A percentile compares a stretch with the other conserved stretches of the same genome.
Conservation (phyloP, 768 basidiomycete genomes). For the Leucogyrophana mollusca region DNA sequence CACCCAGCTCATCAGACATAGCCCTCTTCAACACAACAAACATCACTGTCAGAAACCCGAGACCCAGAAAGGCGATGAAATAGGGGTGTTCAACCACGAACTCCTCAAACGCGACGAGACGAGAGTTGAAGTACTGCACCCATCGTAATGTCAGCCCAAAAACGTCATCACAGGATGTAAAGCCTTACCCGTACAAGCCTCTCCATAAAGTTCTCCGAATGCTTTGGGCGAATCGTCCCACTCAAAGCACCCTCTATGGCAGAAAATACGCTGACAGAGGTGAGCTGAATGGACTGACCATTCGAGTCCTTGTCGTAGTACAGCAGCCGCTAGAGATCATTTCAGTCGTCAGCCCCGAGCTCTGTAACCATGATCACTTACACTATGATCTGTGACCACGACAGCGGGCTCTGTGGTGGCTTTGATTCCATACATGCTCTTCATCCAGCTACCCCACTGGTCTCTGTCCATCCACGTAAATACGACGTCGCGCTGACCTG, state of each 20-base stretch:
- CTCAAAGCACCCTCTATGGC: conserved; percentile 66
- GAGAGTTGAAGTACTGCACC: conserved; percentile 14
- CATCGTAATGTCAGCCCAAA: too few relatives aligned
- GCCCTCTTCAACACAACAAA: conserved; percentile 13
- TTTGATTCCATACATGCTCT: conserved; percentile 82
- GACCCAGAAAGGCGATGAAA: conserved; percentile 6
- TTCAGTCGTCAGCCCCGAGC: conserved; percentile 1
- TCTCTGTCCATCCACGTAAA: conserved; percentile 90
- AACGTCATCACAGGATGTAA: conserved; percentile 26
- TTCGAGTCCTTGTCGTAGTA: conserved; percentile 73
- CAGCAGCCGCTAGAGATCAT: conserved; percentile 50
- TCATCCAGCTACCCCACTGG: conserved; percentile 86
- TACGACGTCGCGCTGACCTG: conserved; percentile 54
- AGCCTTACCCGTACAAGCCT: conserved; percentile 58
- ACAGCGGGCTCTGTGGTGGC: conserved; percentile 33
- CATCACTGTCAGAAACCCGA: conserved; percentile 7
- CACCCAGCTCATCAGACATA: conserved; percentile 13
- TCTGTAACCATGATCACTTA: conserved; percentile 31
- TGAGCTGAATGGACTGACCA: conserved; percentile 55
- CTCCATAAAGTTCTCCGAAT: conserved; percentile 74
- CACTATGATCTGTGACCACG: conserved; percentile 81
- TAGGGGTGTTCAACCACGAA: conserved; percentile 20
- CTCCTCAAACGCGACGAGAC: conserved; percentile 8
- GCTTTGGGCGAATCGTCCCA: conserved; percentile 47
- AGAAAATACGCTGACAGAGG: conserved; percentile 56